A percentile compares a stretch with the other conserved stretches of the same genome.
Evolutionary conservation across 306 rosid genomes (phyloP).

Genomic region (Cucurbita argyrosperma): DNA sequence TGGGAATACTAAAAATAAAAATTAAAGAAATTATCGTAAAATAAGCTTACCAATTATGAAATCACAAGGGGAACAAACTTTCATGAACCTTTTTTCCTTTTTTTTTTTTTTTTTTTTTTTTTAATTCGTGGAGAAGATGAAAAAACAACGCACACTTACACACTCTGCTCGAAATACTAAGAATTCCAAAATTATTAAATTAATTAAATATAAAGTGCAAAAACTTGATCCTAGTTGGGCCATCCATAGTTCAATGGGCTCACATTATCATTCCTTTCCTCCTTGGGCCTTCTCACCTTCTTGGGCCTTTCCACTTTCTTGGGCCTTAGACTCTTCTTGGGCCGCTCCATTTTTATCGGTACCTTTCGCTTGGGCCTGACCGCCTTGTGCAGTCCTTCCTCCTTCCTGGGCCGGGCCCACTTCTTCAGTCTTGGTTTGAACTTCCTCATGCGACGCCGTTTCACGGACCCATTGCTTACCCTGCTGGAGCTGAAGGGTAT

Average conservation of each 20-base stretch:
- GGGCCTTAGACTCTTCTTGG: not conserved
- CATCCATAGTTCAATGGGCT: not conserved
- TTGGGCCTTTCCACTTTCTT: not conserved
- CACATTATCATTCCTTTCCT: not conserved
- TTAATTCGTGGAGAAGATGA: not conserved
- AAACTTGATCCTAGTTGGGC: not conserved
- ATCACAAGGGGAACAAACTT: too few species aligned
- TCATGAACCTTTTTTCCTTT: too few species aligned
- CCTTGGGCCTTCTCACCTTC: not conserved
- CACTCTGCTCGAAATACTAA: not conserved
- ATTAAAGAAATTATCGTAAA: too few species aligned
- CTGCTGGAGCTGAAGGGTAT: conserved; percentile 8
- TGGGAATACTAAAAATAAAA: too few species aligned
- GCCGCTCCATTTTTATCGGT: not conserved
- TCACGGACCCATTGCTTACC: conserved; percentile 17
- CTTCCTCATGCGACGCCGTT: not conserved
- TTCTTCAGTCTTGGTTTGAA: not conserved
- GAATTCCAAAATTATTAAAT: not conserved
- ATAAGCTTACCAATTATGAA: too few species aligned
- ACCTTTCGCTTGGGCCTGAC: not conserved
- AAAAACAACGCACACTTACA: not conserved
- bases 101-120: too few species aligned
- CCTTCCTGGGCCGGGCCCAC: not conserved
- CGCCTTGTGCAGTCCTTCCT: not conserved
- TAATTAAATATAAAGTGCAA: not conserved